Evolutionary conservation across 2,329 filamentous ascomycete species (phyloP).

Genomic region (Amauroascus niger): DNA sequence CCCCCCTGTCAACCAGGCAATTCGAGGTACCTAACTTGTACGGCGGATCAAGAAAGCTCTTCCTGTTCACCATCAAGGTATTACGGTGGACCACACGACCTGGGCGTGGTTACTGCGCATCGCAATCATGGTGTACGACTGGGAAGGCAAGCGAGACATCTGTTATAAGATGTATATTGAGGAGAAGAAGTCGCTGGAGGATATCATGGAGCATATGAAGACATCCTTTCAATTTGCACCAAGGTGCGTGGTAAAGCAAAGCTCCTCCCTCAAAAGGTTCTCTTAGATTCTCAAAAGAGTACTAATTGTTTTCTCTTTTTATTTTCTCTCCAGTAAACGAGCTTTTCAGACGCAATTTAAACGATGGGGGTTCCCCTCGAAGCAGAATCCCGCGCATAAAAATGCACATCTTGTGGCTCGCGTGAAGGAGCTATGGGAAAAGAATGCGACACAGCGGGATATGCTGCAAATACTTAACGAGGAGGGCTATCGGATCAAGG

Average conservation of each 20-base stretch:
- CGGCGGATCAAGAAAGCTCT: slow-evolving; percentile 5
- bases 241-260: slow-evolving; percentile 43
- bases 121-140: slow-evolving; percentile 48
- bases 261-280: no score
- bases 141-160: slow-evolving; percentile 56
- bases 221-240: slow-evolving; percentile 57
- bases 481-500: slow-evolving; percentile 64
- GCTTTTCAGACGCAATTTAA: slow-evolving; percentile 68
- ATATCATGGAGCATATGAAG: slow-evolving; percentile 64
- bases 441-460: slow-evolving; percentile 60
- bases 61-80: slow-evolving; percentile 5
- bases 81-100: slow-evolving; percentile 14
- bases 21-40: neutral
- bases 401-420: slow-evolving; percentile 57
- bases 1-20: no score
- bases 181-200: slow-evolving; percentile 61
- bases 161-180: slow-evolving; percentile 66
- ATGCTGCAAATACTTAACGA: slow-evolving; percentile 61
- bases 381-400: slow-evolving; percentile 62
- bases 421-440: slow-evolving; percentile 68
- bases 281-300: neutral
- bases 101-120: neutral
- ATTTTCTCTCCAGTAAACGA: slow-evolving; percentile 52
- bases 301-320: neutral
- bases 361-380: slow-evolving; percentile 68